Conservation (phyloP, 805 yeast genomes). For the Ogataea nitratoaversa region DNA sequence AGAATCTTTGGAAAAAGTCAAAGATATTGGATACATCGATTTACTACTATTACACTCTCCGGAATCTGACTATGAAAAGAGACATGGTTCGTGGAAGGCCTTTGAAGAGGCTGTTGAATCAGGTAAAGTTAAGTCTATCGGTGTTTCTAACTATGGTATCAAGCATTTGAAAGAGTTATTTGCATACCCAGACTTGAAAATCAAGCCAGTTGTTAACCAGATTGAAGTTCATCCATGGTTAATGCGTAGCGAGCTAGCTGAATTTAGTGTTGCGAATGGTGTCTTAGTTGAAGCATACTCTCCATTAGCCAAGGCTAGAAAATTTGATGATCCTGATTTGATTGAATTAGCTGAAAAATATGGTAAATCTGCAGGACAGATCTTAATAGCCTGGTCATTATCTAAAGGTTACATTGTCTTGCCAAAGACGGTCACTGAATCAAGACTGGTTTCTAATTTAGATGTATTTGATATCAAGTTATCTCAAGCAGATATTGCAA, state of each 20-base stretch:
- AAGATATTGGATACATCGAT: constrained; percentile 48
- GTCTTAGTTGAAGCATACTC: constrained; percentile 59
- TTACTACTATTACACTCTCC: constrained; percentile 55
- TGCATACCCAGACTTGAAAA: constrained; percentile 39
- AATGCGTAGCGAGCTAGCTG: constrained; percentile 40
- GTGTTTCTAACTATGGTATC: constrained; percentile 61
- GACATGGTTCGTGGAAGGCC: constrained; percentile 51
- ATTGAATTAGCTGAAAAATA: constrained; percentile 44
- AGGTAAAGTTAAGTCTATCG: constrained; percentile 50
- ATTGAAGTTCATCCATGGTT: constrained; percentile 50
- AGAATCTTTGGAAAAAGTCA: constrained; percentile 38
- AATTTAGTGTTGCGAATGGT: constrained; percentile 40
- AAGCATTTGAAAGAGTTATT: constrained; percentile 53
- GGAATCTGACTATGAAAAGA: constrained; percentile 33
- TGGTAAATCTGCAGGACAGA: constrained; percentile 49
- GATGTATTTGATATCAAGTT: constrained; percentile 39
- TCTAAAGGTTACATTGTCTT: constrained; percentile 51
- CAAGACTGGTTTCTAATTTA: constrained; percentile 40
- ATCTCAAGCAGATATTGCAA: constrained; percentile 33
- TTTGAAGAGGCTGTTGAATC: constrained; percentile 50
- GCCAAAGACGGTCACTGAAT: constrained; percentile 32
- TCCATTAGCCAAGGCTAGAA: constrained; percentile 56
- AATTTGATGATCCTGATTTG: constrained; percentile 40
- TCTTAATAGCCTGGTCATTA: constrained; percentile 64
- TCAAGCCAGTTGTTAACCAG: constrained; percentile 45